A percentile compares a stretch with the other conserved stretches of the same genome.
phyloP scores from a whole-genome alignment of 441 rosid genomes.

The Brassica hybrid region DNA sequence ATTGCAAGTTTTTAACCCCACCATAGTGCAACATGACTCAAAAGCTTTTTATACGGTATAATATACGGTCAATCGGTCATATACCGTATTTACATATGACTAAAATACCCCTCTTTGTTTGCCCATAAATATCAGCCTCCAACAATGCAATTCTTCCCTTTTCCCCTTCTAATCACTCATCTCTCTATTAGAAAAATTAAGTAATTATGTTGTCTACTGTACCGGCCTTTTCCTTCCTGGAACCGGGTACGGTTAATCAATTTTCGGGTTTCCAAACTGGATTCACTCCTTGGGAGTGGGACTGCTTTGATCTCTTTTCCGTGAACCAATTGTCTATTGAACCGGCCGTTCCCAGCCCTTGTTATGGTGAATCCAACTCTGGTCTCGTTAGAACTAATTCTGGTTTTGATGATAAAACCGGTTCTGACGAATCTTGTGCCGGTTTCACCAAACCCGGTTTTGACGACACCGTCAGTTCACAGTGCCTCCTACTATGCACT shows the following conservation, averaged over 20 bases:
- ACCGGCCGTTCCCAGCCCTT: conserved; percentile 47
- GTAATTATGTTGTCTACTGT: conserved; percentile 58
- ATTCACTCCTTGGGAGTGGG: conserved; percentile 74
- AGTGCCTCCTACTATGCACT: background rate
- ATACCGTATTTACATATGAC: conserved; percentile 33
- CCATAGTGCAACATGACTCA: conserved; percentile 60
- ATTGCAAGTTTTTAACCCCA: conserved; percentile 35
- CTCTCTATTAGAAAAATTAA: conserved; percentile 34
- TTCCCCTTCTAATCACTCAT: conserved; percentile 65
- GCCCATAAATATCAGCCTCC: conserved; percentile 72
- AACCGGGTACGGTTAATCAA: conserved; percentile 47
- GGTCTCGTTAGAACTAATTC: conserved; percentile 49
- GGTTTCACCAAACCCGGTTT: conserved; percentile 48
- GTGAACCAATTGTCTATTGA: conserved; percentile 26
- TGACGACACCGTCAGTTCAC: conserved; percentile 28
- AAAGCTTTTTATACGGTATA: conserved; percentile 44
- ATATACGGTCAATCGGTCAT: conserved; percentile 18
- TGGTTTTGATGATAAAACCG: conserved; percentile 49
- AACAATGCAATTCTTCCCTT: conserved; percentile 86
- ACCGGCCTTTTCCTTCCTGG: conserved; percentile 49
- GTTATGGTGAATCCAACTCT: conserved; percentile 42
- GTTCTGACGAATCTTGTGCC: conserved; percentile 44
- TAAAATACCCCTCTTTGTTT: conserved; percentile 35
- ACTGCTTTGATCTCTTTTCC: conserved; percentile 49
- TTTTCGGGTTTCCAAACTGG: conserved; percentile 52